Percentiles rank a stretch among this genome's conserved stretches.
phyloP scores from a whole-genome alignment of 129 eudicot genomes.

The Helianthus annuus region DNA sequence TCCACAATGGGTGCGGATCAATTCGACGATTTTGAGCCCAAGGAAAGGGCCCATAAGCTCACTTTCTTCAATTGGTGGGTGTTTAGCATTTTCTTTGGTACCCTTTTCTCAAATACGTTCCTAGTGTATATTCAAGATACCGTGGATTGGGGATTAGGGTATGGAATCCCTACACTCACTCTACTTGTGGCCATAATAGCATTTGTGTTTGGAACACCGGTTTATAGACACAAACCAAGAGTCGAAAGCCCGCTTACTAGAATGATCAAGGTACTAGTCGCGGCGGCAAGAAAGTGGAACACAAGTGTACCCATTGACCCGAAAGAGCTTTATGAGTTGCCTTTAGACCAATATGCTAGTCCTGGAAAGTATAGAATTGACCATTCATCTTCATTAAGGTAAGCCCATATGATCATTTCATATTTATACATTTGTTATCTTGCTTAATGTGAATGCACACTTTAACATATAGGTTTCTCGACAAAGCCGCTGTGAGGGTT shows the following conservation, averaged over 20 bases:
- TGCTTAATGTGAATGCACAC: not conserved
- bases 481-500: conserved; percentile 52
- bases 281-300: conserved; percentile 49
- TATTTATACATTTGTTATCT: not conserved
- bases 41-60: conserved; percentile 58
- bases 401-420: not conserved
- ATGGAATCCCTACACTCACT: conserved; percentile 55
- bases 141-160: conserved; percentile 64
- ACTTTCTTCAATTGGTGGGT: conserved; percentile 87
- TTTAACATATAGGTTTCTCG: conserved; percentile 41
- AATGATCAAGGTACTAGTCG: conserved; percentile 65
- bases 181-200: conserved; percentile 48
- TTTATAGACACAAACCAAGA: conserved; percentile 56
- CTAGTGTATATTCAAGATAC: conserved; percentile 64
- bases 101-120: conserved; percentile 56
- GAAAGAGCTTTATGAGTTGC: conserved; percentile 54
- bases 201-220: conserved; percentile 52
- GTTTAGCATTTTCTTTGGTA: conserved; percentile 66
- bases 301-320: conserved; percentile 47
- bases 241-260: conserved; percentile 53
- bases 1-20: conserved; percentile 80
- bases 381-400: conserved; percentile 53
- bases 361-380: conserved; percentile 51
- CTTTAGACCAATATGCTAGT: conserved; percentile 39
- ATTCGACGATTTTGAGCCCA: conserved; percentile 62